A percentile compares a stretch with the other conserved stretches of the same genome.
Conservation (phyloP, 495 filamentous ascomycete genomes). For the Hypoxylon fuscum region DNA sequence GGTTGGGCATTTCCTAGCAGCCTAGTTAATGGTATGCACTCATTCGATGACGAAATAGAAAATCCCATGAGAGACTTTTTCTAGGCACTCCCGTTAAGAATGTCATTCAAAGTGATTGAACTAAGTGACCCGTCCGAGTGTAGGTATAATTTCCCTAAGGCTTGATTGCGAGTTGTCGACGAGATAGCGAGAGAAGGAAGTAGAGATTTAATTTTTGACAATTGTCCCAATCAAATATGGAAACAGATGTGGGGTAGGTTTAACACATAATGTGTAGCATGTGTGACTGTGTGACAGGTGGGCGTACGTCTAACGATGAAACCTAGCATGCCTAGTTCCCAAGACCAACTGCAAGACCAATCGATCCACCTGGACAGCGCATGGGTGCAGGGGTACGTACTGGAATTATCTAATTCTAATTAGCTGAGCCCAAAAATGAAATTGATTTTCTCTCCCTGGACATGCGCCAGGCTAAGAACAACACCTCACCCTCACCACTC, state of each 20-base stretch:
- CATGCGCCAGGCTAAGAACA: not conserved
- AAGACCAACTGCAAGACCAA: constrained; percentile 3
- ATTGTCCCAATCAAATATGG: too few relatives aligned
- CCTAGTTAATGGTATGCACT: constrained; percentile 11
- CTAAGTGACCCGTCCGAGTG: too few relatives aligned
- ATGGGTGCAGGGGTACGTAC: constrained; percentile 7
- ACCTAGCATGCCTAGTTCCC: too few relatives aligned
- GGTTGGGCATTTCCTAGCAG: constrained; percentile 12
- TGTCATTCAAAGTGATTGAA: too few relatives aligned
- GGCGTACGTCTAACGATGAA: not conserved
- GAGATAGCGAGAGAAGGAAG: too few relatives aligned
- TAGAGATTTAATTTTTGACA: too few relatives aligned
- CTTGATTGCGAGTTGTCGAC: too few relatives aligned
- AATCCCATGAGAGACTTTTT: not conserved
- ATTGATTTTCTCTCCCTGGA: not conserved
- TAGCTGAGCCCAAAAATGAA: not conserved
- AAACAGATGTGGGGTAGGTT: too few relatives aligned
- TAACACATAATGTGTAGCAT: too few relatives aligned
- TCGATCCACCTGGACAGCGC: constrained; percentile 21
- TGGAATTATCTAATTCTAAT: not conserved
- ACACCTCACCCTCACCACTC: not conserved
- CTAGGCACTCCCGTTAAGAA: too few relatives aligned
- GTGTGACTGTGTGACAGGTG: not conserved
- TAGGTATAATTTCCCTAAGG: too few relatives aligned
- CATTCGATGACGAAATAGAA: constrained; percentile 27